Evolutionary conservation across 495 filamentous ascomycete species (phyloP), one percentile per base, ranked within the genome.

Genomic region (Aspergillus affinis): DNA sequence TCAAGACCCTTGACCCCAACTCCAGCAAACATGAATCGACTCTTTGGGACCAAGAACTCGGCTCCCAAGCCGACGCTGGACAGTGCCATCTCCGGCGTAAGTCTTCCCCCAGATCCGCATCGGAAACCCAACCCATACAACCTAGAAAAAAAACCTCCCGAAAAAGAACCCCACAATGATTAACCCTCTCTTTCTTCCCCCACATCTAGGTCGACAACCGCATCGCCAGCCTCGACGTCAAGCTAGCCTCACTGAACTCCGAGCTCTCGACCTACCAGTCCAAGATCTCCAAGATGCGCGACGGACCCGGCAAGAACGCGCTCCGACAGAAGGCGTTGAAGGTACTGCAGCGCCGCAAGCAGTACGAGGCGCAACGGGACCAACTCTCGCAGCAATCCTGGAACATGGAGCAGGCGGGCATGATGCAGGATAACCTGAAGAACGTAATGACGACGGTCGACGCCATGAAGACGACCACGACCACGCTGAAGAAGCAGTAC

Each of bases 361-460:
- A 93, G 76, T 97, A 97, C 84, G 94, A 98, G 74, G 78, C 81
- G 10, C 93, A 98, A 78, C 89, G 92, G 18, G 93, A 98, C 64
- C 92, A 98, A 76, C 87, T 98, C 56, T 91, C 95, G 74, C 85
- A 89, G 65, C 94, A 98, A 73, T 90, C 89, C 13, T 98, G 94
- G 94, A 98, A 98, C 78, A 97, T 98, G 93, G 93, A 98, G 74
- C 94, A 98, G 71, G 94, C 94, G 6, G 90, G 90, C 72, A 96
- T 95, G 82, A 98, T 98, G 95, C 92, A 94, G 77, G 94, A 98
- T 75, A 98, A 98, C 67, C 86, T 98, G 36, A 95, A 96, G 71
- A 97, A 98, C 73, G 93, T 95, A 55, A 97, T 98, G 93, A 94
- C 92, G 20, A 98, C 94, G 0, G 92, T 98, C 17, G 94, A 98